Conservation (phyloP, 192 early-diverging fungal species). For the Podila epigama region DNA sequence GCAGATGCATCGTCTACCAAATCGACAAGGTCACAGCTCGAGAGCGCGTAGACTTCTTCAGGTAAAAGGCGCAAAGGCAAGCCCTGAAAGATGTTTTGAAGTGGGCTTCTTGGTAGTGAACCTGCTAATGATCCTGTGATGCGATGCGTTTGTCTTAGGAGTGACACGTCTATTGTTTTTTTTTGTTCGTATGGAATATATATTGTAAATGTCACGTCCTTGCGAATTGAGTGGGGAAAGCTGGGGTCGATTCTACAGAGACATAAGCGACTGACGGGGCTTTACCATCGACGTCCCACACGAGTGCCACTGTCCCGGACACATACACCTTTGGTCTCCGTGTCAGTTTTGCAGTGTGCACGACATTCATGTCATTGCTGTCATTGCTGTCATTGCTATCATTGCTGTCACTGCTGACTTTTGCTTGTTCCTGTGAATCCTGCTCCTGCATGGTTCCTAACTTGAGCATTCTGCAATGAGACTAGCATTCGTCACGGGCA, state of each 20-base stretch:
- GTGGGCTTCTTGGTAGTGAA: conserved; percentile 68
- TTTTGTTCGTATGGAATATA: neutral
- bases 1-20: conserved; percentile 11
- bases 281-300: conserved; percentile 38
- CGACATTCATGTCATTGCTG: neutral
- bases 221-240: no score
- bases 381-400: neutral
- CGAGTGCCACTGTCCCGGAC: conserved; percentile 21
- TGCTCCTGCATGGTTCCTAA: no score
- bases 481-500: no score
- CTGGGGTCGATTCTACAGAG: neutral
- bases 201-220: no score
- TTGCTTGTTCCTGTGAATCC: neutral
- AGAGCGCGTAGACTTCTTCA: conserved; percentile 73
- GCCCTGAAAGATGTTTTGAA: conserved; percentile 81
- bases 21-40: conserved; percentile 48
- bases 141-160: conserved; percentile 59
- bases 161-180: conserved; percentile 56
- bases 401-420: neutral
- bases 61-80: conserved; percentile 76
- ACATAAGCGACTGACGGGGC: neutral
- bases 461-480: no score
- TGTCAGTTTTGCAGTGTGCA: neutral
- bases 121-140: conserved; percentile 77
- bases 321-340: conserved; percentile 6